These are phyloP conservation scores for Sphenostylis stenocarpa DNA, from an alignment of 306 rosid genomes.

Conservation along the genomic window DNA sequence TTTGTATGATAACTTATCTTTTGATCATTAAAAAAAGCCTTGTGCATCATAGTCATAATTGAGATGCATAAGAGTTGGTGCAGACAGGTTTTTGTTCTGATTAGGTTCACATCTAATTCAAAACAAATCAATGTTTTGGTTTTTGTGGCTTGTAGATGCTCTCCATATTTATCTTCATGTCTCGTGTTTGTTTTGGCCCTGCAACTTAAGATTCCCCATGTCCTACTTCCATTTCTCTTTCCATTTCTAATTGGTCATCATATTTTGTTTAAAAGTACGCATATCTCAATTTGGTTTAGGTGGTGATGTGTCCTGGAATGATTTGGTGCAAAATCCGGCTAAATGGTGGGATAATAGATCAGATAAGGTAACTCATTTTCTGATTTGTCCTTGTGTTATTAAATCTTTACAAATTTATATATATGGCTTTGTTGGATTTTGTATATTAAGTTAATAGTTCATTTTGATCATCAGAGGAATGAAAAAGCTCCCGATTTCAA, in stretches of 20 bases:
- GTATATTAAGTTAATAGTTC: constrained; percentile 1
- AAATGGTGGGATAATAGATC: constrained; percentile 80
- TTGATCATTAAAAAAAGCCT: not conserved
- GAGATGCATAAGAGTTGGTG: constrained; percentile 1
- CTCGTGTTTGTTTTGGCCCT: not conserved
- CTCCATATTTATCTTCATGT: not conserved
- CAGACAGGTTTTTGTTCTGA: not conserved
- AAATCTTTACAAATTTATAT: not conserved
- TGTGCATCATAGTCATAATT: constrained; percentile 3
- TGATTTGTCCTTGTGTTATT: not conserved
- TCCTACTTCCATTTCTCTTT: not conserved
- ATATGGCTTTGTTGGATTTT: constrained; percentile 17
- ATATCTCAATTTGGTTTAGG: constrained; percentile 39
- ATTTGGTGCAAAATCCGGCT: constrained; percentile 55
- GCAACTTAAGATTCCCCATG: not conserved
- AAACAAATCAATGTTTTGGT: not conserved
- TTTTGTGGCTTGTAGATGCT: constrained; percentile 10
- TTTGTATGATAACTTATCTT: constrained; percentile 3
- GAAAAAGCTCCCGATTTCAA: constrained; percentile 61
- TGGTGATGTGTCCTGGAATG: constrained; percentile 57
- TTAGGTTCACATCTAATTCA: constrained; percentile 2
- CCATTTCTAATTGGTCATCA: constrained; percentile 16
- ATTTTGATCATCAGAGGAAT: constrained; percentile 44
- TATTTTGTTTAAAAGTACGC: constrained; percentile 6
- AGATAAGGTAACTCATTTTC: constrained; percentile 49